These are phyloP conservation scores for Pisolithus orientalis DNA, from an alignment of 768 basidiomycete species.

Conservation along the genomic window DNA sequence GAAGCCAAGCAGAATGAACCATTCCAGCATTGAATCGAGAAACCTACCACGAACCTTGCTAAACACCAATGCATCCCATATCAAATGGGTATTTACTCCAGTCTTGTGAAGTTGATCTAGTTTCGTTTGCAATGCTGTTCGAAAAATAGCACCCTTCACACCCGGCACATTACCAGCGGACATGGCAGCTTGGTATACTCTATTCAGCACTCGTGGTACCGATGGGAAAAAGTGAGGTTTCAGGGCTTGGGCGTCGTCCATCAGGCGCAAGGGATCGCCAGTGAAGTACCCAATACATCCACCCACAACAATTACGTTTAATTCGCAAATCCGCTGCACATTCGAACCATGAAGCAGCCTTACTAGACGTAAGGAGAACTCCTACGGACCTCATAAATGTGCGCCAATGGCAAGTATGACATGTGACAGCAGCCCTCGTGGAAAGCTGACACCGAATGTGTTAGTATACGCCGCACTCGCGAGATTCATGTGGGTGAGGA, in stretches of 20 bases:
- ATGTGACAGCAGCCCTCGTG: constrained; percentile 43
- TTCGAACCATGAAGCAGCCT: constrained; percentile 4
- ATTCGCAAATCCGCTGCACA: constrained; percentile 54
- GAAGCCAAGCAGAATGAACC: background rate
- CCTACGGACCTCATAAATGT: constrained; percentile 73
- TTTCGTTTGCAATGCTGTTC: constrained; percentile 73
- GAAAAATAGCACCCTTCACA: constrained; percentile 76
- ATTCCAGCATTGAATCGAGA: background rate
- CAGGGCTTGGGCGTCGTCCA: constrained; percentile 84
- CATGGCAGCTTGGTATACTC: constrained; percentile 81
- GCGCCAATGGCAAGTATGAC: constrained; percentile 83
- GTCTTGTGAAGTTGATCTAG: constrained; percentile 62
- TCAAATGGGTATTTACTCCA: constrained; percentile 63
- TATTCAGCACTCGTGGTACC: constrained; percentile 84
- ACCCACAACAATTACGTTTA: constrained; percentile 50
- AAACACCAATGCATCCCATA: constrained; percentile 92
- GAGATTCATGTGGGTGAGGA: constrained; percentile 69
- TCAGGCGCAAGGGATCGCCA: constrained; percentile 80
- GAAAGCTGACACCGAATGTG: constrained; percentile 45
- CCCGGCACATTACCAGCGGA: constrained; percentile 63
- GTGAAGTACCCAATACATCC: constrained; percentile 79
- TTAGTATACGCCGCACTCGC: constrained; percentile 56
- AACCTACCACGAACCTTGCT: constrained; percentile 56
- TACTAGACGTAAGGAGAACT: background rate
- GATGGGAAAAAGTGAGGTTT: constrained; percentile 80